These are phyloP conservation scores for Oropetium thomaeum DNA, from an alignment of 176 grass and related monocot species.

Conservation along the genomic window DNA sequence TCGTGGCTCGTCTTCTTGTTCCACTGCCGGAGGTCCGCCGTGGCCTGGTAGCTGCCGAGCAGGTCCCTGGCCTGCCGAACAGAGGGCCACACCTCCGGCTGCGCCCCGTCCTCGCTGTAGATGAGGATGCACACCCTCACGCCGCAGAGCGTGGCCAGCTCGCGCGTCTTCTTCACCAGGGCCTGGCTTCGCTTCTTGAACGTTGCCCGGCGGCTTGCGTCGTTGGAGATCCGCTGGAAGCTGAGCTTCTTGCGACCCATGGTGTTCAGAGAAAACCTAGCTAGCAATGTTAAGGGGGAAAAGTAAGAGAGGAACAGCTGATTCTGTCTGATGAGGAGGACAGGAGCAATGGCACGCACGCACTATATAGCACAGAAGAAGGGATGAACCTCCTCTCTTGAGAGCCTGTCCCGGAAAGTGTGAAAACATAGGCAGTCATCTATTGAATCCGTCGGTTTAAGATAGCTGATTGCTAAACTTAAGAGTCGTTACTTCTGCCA, in stretches of 20 bases:
- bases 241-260: neutral
- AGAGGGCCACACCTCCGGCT: neutral
- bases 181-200: neutral
- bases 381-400: no score
- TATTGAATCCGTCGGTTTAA: neutral
- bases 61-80: neutral
- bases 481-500: neutral
- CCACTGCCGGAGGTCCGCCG: neutral
- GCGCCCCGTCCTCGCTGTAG: neutral
- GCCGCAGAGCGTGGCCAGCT: neutral
- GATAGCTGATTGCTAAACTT: neutral
- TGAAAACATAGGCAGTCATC: neutral
- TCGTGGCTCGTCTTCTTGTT: neutral
- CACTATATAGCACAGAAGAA: neutral
- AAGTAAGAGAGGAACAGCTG: neutral
- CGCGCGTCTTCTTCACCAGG: neutral
- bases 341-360: neutral
- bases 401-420: neutral
- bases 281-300: neutral
- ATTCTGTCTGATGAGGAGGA: neutral
- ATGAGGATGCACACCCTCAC: neutral
- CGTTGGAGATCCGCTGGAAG: neutral
- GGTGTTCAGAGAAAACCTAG: neutral
- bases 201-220: neutral
- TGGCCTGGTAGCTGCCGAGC: neutral